Conservation (phyloP, 2,329 filamentous ascomycete genomes). For the Beauveria sp. region DNA sequence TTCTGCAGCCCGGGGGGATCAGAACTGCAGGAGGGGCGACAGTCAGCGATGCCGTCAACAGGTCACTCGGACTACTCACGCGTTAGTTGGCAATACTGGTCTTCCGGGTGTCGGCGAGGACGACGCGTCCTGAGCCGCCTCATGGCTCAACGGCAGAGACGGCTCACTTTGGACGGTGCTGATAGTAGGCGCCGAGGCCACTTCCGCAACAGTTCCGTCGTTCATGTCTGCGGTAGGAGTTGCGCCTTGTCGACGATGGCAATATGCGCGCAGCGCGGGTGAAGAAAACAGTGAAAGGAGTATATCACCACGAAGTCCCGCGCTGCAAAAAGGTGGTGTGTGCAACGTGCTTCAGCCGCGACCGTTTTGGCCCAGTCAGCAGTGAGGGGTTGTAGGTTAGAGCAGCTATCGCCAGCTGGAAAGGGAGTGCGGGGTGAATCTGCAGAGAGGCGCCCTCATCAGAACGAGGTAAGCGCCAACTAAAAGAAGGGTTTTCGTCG, state of each 20-base stretch:
- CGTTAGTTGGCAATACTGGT: neutral
- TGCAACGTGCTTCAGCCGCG: neutral
- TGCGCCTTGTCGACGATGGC: neutral
- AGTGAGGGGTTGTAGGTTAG: neutral
- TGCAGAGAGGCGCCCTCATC: neutral
- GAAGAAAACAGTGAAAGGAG: neutral
- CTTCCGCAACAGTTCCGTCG: neutral
- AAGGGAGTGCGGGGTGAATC: neutral
- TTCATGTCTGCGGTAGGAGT: neutral
- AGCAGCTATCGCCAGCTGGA: neutral
- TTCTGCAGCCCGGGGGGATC: constrained; percentile 31
- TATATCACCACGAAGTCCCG: neutral
- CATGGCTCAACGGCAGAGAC: neutral
- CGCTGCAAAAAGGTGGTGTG: neutral
- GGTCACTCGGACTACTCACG: constrained; percentile 29
- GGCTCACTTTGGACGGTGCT: neutral
- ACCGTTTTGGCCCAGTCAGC: neutral
- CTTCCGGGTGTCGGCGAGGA: neutral
- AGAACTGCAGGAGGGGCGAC: constrained; percentile 27
- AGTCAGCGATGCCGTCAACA: neutral
- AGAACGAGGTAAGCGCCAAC: neutral
- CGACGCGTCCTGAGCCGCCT: neutral
- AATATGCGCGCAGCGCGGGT: neutral
- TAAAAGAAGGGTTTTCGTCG: neutral
- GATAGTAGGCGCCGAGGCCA: neutral